A percentile compares a stretch with the other conserved stretches of the same genome.
Evolutionary conservation across 768 basidiomycete genomes (phyloP).

Genomic region (Hebeloma cylindrosporum): DNA sequence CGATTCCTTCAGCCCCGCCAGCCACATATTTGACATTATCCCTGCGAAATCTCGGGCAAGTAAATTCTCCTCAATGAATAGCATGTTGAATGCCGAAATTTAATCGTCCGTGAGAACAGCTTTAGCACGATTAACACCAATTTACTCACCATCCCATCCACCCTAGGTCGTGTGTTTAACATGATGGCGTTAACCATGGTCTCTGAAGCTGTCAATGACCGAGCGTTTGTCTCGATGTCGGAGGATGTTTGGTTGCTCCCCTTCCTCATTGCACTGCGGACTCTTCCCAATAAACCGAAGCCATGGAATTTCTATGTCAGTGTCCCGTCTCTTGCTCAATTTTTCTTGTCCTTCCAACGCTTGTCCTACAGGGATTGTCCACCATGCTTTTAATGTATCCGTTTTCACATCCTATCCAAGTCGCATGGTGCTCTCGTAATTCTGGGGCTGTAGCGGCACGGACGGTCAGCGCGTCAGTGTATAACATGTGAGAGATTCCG

Average conservation of each 20-base stretch:
- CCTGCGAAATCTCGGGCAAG: slow-evolving; percentile 56
- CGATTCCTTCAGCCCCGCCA: slow-evolving; percentile 58
- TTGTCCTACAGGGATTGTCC: slow-evolving; percentile 52
- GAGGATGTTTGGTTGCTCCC: slow-evolving; percentile 63
- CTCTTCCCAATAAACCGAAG: slow-evolving; percentile 45
- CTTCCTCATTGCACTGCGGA: slow-evolving; percentile 54
- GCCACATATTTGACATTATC: slow-evolving; percentile 64
- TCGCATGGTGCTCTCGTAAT: slow-evolving; percentile 5
- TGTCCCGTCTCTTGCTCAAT: slow-evolving; percentile 52
- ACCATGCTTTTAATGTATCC: too few species aligned
- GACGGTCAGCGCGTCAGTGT: slow-evolving; percentile 45
- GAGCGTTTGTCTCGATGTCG: slow-evolving; percentile 47
- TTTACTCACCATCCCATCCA: slow-evolving; percentile 60
- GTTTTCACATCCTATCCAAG: slow-evolving; percentile 12
- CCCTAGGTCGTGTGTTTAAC: too few species aligned
- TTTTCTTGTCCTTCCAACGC: slow-evolving; percentile 46
- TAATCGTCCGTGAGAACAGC: slow-evolving; percentile 59
- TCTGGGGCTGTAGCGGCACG: slow-evolving; percentile 17
- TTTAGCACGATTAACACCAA: slow-evolving; percentile 64
- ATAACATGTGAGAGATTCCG: slow-evolving; percentile 67
- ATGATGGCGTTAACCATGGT: slow-evolving; percentile 50
- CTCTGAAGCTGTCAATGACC: slow-evolving; percentile 54
- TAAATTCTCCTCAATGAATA: slow-evolving; percentile 36
- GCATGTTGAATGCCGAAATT: slow-evolving; percentile 18
- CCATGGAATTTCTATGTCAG: slow-evolving; percentile 56